Percentiles rank a stretch among this genome's conserved stretches.
Conservation (phyloP, 192 early-diverging fungal species). For the Dissophora ornata region DNA sequence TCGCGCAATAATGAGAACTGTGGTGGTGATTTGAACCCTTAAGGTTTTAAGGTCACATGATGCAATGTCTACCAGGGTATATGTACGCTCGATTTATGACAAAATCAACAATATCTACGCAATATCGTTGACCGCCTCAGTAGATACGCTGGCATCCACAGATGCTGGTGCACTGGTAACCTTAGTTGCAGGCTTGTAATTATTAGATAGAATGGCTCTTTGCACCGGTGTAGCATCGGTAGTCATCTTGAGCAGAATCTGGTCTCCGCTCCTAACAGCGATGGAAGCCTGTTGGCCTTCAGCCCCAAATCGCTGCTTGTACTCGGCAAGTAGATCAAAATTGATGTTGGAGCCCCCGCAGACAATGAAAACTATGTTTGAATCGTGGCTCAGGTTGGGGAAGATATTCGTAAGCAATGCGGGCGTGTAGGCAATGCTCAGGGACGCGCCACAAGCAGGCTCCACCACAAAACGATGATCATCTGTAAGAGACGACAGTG, state of each 20-base stretch:
- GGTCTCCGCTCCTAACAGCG: conserved; percentile 76
- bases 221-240: conserved; percentile 25
- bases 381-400: conserved; percentile 61
- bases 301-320: conserved; percentile 61
- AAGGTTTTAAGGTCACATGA: no score
- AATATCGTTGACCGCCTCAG: no score
- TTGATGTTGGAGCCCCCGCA: conserved; percentile 76
- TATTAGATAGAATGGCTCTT: conserved; percentile 28
- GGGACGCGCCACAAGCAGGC: conserved; percentile 69
- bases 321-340: conserved; percentile 67
- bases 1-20: no score
- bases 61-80: no score
- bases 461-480: conserved; percentile 70
- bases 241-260: conserved; percentile 67
- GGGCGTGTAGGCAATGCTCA: conserved; percentile 69
- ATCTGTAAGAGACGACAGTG: conserved; percentile 32
- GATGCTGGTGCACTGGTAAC: no score
- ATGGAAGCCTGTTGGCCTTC: conserved; percentile 66
- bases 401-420: conserved; percentile 71
- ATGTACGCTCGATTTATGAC: no score
- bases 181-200: conserved; percentile 3
- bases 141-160: no score
- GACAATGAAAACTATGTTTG: conserved; percentile 75
- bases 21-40: no score
- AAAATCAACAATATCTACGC: no score